Evolutionary conservation across 768 basidiomycete species (phyloP).

Genomic region (Suillus subluteus): DNA sequence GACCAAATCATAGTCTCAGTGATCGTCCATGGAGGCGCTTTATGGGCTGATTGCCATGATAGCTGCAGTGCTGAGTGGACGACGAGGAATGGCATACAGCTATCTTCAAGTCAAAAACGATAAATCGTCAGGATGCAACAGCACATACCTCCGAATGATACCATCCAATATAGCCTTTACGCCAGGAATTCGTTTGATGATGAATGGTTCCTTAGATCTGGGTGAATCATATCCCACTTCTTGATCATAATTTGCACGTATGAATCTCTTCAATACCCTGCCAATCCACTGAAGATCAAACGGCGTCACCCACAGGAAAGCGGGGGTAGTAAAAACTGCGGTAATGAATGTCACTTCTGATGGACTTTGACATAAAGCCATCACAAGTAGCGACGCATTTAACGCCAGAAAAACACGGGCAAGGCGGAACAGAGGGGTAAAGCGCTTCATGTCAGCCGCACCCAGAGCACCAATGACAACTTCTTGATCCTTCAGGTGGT

Average conservation of each 20-base stretch:
- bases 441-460: neutral
- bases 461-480: neutral
- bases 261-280: neutral
- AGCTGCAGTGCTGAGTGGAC: too few relatives aligned
- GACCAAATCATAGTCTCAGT: too few relatives aligned
- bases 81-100: too few relatives aligned
- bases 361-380: neutral
- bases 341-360: neutral
- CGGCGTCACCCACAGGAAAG: neutral
- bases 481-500: neutral
- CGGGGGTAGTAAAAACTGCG: neutral
- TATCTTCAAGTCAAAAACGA: too few relatives aligned
- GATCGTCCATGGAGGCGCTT: too few relatives aligned
- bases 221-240: neutral
- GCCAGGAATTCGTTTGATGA: too few relatives aligned
- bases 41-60: too few relatives aligned
- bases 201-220: too few relatives aligned
- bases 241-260: neutral
- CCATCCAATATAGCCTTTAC: too few relatives aligned
- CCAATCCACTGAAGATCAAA: neutral
- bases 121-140: too few relatives aligned
- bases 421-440: neutral
- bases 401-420: neutral
- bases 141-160: too few relatives aligned
- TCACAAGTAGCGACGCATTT: neutral